phyloP scores from a whole-genome alignment of 441 rosid species.

The Breynia disticha region DNA sequence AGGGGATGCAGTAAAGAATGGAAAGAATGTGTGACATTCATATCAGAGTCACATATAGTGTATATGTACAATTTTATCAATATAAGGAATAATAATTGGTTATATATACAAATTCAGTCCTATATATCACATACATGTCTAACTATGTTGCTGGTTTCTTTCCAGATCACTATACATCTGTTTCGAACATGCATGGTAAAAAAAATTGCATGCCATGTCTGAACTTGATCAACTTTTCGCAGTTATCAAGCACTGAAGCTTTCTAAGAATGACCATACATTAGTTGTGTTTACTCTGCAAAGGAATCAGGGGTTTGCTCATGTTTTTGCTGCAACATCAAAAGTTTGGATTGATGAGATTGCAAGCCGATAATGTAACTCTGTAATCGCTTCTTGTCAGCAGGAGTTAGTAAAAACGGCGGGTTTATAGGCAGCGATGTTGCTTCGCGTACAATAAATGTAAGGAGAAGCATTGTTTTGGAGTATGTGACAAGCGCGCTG shows the following conservation, averaged over 20 bases:
- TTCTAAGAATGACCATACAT: constrained; percentile 16
- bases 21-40: too few species aligned
- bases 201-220: constrained; percentile 13
- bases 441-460: constrained; percentile 67
- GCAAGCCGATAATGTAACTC: constrained; percentile 47
- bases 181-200: constrained; percentile 14
- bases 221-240: constrained; percentile 7
- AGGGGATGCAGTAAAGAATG: too few species aligned
- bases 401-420: constrained; percentile 43
- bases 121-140: constrained; percentile 6
- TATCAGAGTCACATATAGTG: too few species aligned
- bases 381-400: constrained; percentile 43
- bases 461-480: constrained; percentile 63
- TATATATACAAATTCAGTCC: constrained; percentile 6
- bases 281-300: constrained; percentile 16
- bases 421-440: constrained; percentile 43
- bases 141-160: not conserved
- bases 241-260: not conserved
- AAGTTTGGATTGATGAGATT: constrained; percentile 44
- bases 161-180: constrained; percentile 2
- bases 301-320: constrained; percentile 12
- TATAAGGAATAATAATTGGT: not conserved
- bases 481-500: constrained; percentile 46
- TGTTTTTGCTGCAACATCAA: constrained; percentile 15
- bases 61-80: constrained; percentile 13